phyloP scores from a whole-genome alignment of 2,329 filamentous ascomycete genomes.

The Zymoseptoria pseudotritici region DNA sequence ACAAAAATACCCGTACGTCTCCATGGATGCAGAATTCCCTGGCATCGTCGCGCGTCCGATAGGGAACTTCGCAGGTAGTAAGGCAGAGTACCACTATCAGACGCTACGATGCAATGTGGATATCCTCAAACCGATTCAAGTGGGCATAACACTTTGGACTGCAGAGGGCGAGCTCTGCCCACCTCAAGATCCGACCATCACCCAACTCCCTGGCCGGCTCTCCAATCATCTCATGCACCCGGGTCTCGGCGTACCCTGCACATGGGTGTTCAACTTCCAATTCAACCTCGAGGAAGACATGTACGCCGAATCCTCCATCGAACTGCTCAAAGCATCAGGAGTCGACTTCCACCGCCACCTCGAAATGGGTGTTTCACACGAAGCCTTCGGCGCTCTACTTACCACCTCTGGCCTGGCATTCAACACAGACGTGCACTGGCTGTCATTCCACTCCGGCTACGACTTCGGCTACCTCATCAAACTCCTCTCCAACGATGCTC shows the following conservation, averaged over 20 bases:
- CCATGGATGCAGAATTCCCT: conserved; percentile 99
- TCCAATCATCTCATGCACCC: conserved; percentile 36
- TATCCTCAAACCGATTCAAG: conserved; percentile 92
- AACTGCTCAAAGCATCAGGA: conserved; percentile 82
- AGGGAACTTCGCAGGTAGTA: conserved; percentile 77
- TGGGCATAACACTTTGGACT: conserved; percentile 89
- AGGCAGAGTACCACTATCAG: conserved; percentile 98
- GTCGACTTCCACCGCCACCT: conserved; percentile 83
- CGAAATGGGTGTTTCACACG: conserved; percentile 81
- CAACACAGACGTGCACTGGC: conserved; percentile 84
- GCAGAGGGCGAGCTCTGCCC: conserved; percentile 82
- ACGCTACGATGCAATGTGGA: conserved; percentile 96
- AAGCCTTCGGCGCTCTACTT: conserved; percentile 79
- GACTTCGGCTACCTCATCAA: conserved; percentile 98
- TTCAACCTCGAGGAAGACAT: conserved; percentile 94
- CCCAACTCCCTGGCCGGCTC: conserved; percentile 25
- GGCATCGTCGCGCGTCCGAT: conserved; percentile 93
- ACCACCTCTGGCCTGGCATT: conserved; percentile 89
- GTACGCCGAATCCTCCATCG: conserved; percentile 93
- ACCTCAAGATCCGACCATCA: conserved; percentile 47
- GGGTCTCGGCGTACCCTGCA: conserved; percentile 57
- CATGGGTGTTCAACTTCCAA: conserved; percentile 99
- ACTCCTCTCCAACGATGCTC: conserved; percentile 70
- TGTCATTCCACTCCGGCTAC: conserved; percentile 95
- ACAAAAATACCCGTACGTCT: conserved; percentile 89